Base-by-base conservation (phyloP, 805 yeast genomes). In the Candida nonsorbophila region DNA sequence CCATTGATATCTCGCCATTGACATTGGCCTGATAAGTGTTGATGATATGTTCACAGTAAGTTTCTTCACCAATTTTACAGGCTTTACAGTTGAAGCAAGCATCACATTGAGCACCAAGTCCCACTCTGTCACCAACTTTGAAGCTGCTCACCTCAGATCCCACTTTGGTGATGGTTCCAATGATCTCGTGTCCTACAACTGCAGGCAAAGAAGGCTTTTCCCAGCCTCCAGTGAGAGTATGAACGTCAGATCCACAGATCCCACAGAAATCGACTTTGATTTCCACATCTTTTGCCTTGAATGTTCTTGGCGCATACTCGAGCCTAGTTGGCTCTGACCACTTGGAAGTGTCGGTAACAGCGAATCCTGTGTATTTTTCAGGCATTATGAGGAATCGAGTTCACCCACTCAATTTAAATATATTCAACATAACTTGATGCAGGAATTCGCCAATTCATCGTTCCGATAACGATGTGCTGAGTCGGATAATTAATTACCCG, bases 71-170 rank as follows among this genome's bases (percentile, higher is more conserved):
- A 18, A 32, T 16, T 8, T 43, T 23, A 44, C 75, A 84, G 47
- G 75, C 65, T 30, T 62, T 45, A 58, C 94, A 84, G 9, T 69
- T 57, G 34, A 67, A 55, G 60, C 92, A 83, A 23, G 82, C 64
- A 47, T 74, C 77, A 19, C 88, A 86, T 44, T 94, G 94, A 28
- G 82, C 69, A 31, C 90, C 94, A 26, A 83, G 70, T 29, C 92
- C 94, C 16, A 81, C 90, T 42, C 86, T 66, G 42, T 84, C 81
- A 35, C 94, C 94, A 14, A 77, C 50, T 49, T 65, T 72, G 60
- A 55, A 67, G 30, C 37, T 62, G 7, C 55, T 52, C 40, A 83
- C 76, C 22, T 69, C 59, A 13, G 63, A 38, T 29, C 92, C 94
- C 20, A 81, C 63, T 21, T 62, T 66, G 15, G 72, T 63, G 19